A percentile compares a stretch with the other conserved stretches of the same genome.
Evolutionary conservation across 2,329 filamentous ascomycete genomes (phyloP).

Genomic region (Colletotrichum tabaci): DNA sequence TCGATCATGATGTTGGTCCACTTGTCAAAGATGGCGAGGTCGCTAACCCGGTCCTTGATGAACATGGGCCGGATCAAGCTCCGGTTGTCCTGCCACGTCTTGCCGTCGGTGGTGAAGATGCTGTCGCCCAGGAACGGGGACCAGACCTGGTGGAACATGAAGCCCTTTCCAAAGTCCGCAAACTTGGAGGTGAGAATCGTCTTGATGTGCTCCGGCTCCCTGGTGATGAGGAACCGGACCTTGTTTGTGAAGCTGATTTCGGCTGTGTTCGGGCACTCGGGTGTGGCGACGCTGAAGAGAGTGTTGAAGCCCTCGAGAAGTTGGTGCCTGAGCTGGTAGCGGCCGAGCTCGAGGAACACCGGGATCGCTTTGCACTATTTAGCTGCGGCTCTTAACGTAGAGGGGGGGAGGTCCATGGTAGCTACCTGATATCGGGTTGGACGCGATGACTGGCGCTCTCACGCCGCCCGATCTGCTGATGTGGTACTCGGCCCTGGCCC

Average conservation of each 20-base stretch:
- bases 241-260: conserved; percentile 53
- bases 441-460: conserved; percentile 40
- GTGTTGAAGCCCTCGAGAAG: conserved; percentile 51
- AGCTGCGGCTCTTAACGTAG: not conserved
- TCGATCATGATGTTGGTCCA: conserved; percentile 72
- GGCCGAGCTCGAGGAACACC: conserved; percentile 36
- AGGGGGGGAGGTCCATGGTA: not conserved
- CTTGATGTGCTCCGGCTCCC: conserved; percentile 66
- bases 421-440: conserved; percentile 42
- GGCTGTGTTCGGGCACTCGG: conserved; percentile 53
- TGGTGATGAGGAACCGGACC: conserved; percentile 60
- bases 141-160: conserved; percentile 59
- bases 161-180: conserved; percentile 66
- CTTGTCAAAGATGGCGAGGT: conserved; percentile 71
- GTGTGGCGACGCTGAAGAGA: conserved; percentile 49
- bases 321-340: conserved; percentile 45
- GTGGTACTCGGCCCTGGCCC: conserved; percentile 23
- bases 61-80: conserved; percentile 70
- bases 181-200: conserved; percentile 67
- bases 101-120: conserved; percentile 69
- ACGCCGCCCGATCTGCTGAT: conserved; percentile 37
- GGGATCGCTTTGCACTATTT: conserved; percentile 32
- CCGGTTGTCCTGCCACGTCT: conserved; percentile 67
- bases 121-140: conserved; percentile 67
- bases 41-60: conserved; percentile 60